Evolutionary conservation across 345 rosid species (phyloP), one percentile per base, ranked within the genome.

Genomic region (Ailanthus altissimus): DNA sequence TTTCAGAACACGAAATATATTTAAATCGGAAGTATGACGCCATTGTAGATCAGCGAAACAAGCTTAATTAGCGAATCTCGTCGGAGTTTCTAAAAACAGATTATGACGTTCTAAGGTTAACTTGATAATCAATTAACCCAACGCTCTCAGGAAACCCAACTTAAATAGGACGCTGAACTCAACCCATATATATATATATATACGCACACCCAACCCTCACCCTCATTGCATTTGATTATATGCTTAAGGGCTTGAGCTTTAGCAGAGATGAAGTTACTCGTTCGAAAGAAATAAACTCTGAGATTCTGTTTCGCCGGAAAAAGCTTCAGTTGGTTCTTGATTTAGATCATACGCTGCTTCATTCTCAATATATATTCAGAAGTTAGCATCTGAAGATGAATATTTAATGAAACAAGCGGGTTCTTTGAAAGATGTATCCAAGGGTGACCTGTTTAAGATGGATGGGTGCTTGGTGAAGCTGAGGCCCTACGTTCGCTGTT

Each of bases 281-380:
- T 16, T 25, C 68, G 25, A 62, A 79, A 58, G 15, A 16, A 11
- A 12, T n/a, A 14, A 21, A 56, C 15, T 32, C 74, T 1, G 20
- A 32, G 25, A 60, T 23, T 15, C 13, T 77, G n/a, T 38, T 70
- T 26, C 26, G 43, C 23, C 3, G 53, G 5, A 73, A 60, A 14
- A 77, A 75, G 60, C 72, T 83, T 42, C 21, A 61, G 46, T 51
- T 77, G 66, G 81, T 83, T 53, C 81, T 83, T 59, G 86, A 83
- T 75, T 65, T 77, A 42, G 83, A 80, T 45, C 54, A 74, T 51
- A 83, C 82, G 5, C 40, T 77, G n/a, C 40, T 80, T n/a, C 64
- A 74, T 6, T 15, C 81, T 0, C 0, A 21, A 6, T 0, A 6
- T 0, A 11, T 7, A 0, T 60, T 2, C 9, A 40, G 32, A 60